Evolutionary conservation across 2,329 filamentous ascomycete genomes (phyloP), one percentile per base, ranked within the genome.

Genomic region (Aspergillus brasiliensis): DNA sequence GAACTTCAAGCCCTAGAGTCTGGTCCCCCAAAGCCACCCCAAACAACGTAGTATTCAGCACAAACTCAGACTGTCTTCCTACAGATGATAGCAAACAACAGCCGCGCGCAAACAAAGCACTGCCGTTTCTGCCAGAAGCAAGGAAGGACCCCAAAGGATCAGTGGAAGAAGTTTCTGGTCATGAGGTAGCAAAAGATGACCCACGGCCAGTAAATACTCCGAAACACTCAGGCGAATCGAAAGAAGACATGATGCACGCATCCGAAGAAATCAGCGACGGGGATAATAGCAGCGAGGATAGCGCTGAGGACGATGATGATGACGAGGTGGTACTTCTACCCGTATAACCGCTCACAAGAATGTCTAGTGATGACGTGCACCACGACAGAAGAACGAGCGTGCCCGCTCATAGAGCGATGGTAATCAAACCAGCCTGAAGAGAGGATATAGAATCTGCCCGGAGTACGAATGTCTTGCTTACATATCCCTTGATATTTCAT

Each of bases 251-350:
- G 23, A 19, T 21, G 10, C 25, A 49, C 23, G 8, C 11, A 6
- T 42, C 40, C 17, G 46, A 37, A 8, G 11, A 31, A 17, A 38
- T 3, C 25, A n/a, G 37, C 23, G 51, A n/a, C 13, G 31, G 31
- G 11, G 31, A 34, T 34, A 11, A 34, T 11, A 34, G 10, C 31
- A 42, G 38, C 27, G 15, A 23, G 10, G 31, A 21, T n/a, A 37
- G 25, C 1, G 25, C 46, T 19, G 49, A 51, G 23, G 40, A 57
- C 11, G 19, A 34, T 4, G 46, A 53, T 10, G 54, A 51, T 5
- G 59, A 61, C 19, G 56, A 61, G 34, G 48, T 61, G 27, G 46
- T 58, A 11, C 56, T 58, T 56, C 34, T 61, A 15, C 49, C 49
- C 7, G 38, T 54, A 34, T 34, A 34, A 11, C 4, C 31, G 4